These are phyloP conservation scores for Collybia nuda DNA, from an alignment of 768 basidiomycete species.

Conservation along the genomic window DNA sequence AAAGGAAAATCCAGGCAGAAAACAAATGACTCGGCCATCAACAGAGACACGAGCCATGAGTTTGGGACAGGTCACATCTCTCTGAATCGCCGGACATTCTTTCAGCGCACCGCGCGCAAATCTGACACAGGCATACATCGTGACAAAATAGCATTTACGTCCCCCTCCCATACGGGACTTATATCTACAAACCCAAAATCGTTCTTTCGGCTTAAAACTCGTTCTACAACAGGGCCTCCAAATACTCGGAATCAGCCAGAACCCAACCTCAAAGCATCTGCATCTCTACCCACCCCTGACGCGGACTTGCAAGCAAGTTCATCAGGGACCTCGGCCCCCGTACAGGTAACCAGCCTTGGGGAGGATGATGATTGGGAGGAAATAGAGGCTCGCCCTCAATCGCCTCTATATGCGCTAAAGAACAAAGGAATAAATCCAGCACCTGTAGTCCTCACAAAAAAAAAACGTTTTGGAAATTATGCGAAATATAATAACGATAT, in stretches of 20 bases:
- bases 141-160: not conserved
- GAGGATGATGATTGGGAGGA: constrained; percentile 17
- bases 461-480: not conserved
- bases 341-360: constrained; percentile 7
- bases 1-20: not conserved
- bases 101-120: constrained; percentile 9
- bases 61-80: constrained; percentile 5
- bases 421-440: constrained; percentile 13
- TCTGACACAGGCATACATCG: not conserved
- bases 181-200: constrained; percentile 7
- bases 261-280: not conserved
- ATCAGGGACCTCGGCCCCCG: not conserved
- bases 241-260: not conserved
- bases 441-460: constrained; percentile 2
- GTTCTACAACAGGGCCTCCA: not conserved
- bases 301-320: not conserved
- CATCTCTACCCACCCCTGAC: not conserved
- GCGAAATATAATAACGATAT: not conserved
- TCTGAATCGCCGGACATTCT: constrained; percentile 9
- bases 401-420: constrained; percentile 12
- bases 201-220: constrained; percentile 10
- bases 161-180: not conserved
- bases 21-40: not conserved
- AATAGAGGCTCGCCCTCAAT: constrained; percentile 12
- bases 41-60: not conserved